Conservation (phyloP, 495 filamentous ascomycete species). For the Trichoderma gamsii region DNA sequence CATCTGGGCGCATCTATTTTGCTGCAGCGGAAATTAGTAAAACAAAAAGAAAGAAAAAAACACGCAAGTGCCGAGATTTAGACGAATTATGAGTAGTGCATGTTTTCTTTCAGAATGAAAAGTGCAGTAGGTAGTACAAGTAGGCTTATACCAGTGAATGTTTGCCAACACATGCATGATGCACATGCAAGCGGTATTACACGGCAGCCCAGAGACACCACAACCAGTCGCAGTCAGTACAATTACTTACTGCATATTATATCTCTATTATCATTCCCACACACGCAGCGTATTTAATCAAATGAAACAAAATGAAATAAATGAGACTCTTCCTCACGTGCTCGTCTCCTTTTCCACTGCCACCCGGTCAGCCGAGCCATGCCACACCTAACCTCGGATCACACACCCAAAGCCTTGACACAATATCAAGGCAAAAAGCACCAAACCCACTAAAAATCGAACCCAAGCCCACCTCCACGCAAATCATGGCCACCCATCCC, state of each 20-base stretch:
- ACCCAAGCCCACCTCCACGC: neutral
- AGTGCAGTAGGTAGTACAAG: neutral
- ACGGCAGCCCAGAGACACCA: too few relatives aligned
- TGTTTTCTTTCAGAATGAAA: neutral
- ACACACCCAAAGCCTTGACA: neutral
- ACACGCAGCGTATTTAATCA: neutral
- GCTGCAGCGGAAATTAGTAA: neutral
- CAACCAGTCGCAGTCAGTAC: too few relatives aligned
- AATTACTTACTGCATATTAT: too few relatives aligned
- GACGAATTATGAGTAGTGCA: neutral
- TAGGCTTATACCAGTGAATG: too few relatives aligned
- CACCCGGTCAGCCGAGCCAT: neutral
- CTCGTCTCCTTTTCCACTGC: neutral
- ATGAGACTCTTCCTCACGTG: neutral
- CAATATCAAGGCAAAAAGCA: neutral
- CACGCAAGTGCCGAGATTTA: neutral
- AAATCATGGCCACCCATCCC: neutral
- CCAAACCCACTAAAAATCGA: neutral
- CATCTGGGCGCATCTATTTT: neutral
- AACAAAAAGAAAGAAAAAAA: neutral
- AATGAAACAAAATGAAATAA: neutral
- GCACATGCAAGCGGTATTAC: neutral
- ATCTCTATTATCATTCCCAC: too few relatives aligned
- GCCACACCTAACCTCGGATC: neutral
- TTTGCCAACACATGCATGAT: constrained; percentile 3